Base-by-base conservation (phyloP, 2,329 filamentous ascomycete species). In the Pleoardoris graminearum region DNA sequence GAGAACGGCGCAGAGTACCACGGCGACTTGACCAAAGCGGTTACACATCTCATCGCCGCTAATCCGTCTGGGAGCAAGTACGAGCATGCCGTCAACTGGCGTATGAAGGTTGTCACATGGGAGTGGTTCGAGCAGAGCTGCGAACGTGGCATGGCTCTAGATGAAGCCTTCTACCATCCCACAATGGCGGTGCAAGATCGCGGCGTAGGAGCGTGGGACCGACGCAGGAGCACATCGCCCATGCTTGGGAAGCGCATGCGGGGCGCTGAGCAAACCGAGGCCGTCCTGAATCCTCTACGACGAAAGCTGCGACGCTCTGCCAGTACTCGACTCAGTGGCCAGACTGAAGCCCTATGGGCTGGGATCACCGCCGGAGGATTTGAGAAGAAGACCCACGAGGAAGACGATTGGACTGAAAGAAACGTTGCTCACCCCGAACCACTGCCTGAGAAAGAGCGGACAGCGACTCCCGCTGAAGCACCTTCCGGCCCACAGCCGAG, bases 1-100 rank as follows among this genome's bases (percentile, higher is more conserved):
- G 73, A 79, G 14, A 85, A 95, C 66, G 93, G 93, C 27, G 94
- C 87, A n/a, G 78, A 83, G 48, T 97, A 97, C 70, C 87, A 89
- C 23, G 90, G 89, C 50, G 93, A 99, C 69, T 80, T 99, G 48
- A 96, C 91, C 8, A 90, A 87, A 66, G 81, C 80, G 48, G 90
- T 95, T 59, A 96, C 91, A 1, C 94, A 99, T 73, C 82, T 99
- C 14, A 88, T 99, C 58, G 90, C 90, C 27, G 83, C 83, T 56
- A 83, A 82, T 45, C 86, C 93, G 7, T 84, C 89, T 58, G 93
- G 94, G 19, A 89, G 91, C 55, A 99, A 99, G 73, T 99, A 96
- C 71, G 84, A 85, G 50, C 91, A 91, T 50, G 94, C 93, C n/a
- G 85, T 84, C 60, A 82, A 82, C 62, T 99, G 94, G 92, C 81